Conservation (phyloP, 2,329 filamentous ascomycete species). For the Diatrype stigma region DNA sequence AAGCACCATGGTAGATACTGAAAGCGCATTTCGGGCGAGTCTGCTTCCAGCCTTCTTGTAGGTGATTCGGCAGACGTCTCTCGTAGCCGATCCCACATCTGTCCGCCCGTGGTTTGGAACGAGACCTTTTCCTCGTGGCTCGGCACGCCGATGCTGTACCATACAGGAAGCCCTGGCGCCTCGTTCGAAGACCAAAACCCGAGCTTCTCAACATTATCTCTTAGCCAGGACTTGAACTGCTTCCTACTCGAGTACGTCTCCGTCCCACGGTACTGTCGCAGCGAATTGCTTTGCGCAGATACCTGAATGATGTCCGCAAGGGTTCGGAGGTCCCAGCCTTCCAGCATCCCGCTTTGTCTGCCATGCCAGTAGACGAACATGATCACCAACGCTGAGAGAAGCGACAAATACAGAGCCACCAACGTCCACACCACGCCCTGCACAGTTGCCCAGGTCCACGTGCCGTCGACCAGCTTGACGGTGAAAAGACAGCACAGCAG, state of each 20-base stretch:
- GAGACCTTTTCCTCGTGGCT: slow-evolving; percentile 21
- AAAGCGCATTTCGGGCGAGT: slow-evolving; percentile 50
- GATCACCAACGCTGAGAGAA: slow-evolving; percentile 54
- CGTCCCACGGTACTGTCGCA: slow-evolving; percentile 66
- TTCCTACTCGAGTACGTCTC: slow-evolving; percentile 53
- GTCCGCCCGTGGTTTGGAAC: slow-evolving; percentile 18
- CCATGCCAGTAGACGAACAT: slow-evolving; percentile 62
- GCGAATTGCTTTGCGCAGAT: slow-evolving; percentile 74
- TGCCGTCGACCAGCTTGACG: slow-evolving; percentile 49
- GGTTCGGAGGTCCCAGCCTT: slow-evolving; percentile 71
- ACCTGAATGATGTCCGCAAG: slow-evolving; percentile 77
- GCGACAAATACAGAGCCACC: slow-evolving; percentile 66
- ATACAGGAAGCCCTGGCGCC: slow-evolving; percentile 56
- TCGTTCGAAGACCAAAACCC: slow-evolving; percentile 79
- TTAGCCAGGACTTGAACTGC: slow-evolving; percentile 51
- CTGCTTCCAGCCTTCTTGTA: slow-evolving; percentile 45
- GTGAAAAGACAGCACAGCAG: slow-evolving; percentile 76
- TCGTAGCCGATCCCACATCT: slow-evolving; percentile 25
- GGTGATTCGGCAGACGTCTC: slow-evolving; percentile 21
- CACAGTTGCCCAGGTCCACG: slow-evolving; percentile 77
- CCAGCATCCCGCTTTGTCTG: slow-evolving; percentile 65
- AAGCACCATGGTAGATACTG: slow-evolving; percentile 77
- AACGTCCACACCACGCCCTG: slow-evolving; percentile 75
- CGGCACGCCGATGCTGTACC: slow-evolving; percentile 50
- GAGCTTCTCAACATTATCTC: slow-evolving; percentile 64